These are phyloP conservation scores for Agrocybe praecox DNA, from an alignment of 768 basidiomycete genomes.

Conservation along the genomic window DNA sequence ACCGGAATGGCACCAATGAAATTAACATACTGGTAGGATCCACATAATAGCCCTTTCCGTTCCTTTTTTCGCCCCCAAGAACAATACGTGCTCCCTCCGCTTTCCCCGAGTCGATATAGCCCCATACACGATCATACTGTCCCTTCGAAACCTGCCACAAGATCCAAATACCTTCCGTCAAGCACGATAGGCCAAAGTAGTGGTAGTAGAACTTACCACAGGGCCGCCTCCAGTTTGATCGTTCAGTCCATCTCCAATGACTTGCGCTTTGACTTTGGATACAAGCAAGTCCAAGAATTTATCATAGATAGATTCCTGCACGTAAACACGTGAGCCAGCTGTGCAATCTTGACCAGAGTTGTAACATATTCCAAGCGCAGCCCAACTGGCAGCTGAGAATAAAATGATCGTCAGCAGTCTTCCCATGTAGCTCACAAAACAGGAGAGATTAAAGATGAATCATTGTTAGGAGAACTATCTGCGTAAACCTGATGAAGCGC, in stretches of 20 bases:
- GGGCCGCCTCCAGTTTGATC: slow-evolving; percentile 79
- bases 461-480: too few relatives aligned
- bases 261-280: slow-evolving; percentile 64
- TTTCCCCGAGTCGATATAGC: slow-evolving; percentile 87
- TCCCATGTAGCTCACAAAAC: not conserved
- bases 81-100: slow-evolving; percentile 77
- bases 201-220: slow-evolving; percentile 57
- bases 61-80: slow-evolving; percentile 80
- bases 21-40: slow-evolving; percentile 79
- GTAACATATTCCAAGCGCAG: slow-evolving; percentile 83
- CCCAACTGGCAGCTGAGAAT: slow-evolving; percentile 78
- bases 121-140: slow-evolving; percentile 86
- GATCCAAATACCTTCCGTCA: slow-evolving; percentile 1
- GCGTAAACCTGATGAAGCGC: too few relatives aligned
- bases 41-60: slow-evolving; percentile 83
- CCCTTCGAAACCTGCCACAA: slow-evolving; percentile 68
- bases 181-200: not conserved
- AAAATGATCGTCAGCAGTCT: not conserved
- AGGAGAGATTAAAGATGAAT: too few relatives aligned
- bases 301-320: slow-evolving; percentile 87
- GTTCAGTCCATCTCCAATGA: slow-evolving; percentile 83
- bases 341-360: slow-evolving; percentile 95
- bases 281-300: slow-evolving; percentile 73
- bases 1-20: not conserved
- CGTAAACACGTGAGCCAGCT: slow-evolving; percentile 88